A percentile compares a stretch with the other conserved stretches of the same genome.
phyloP scores from a whole-genome alignment of 352 stramenopile genomes.

The Pythium vanterpoolii region DNA sequence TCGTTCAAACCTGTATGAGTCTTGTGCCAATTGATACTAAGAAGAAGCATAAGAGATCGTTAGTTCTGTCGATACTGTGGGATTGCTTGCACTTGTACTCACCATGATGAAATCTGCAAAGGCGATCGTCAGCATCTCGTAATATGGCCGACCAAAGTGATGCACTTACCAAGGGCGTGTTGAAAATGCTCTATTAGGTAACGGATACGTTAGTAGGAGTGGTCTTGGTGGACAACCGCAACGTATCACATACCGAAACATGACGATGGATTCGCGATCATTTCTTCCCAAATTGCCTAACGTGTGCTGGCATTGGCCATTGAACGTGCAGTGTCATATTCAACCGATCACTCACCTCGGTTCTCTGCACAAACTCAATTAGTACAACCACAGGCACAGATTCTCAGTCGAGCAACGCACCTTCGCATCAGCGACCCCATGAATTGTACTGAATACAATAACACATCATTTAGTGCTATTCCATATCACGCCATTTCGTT shows the following conservation, averaged over 20 bases:
- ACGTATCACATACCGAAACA: slow-evolving; percentile 54
- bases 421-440: slow-evolving; percentile 58
- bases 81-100: neutral
- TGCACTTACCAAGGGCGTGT: slow-evolving; percentile 51
- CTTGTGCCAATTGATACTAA: slow-evolving; percentile 83
- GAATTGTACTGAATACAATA: slow-evolving; percentile 47
- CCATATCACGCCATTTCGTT: neutral
- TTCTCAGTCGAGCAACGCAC: slow-evolving; percentile 13
- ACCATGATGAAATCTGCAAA: slow-evolving; percentile 74
- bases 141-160: neutral
- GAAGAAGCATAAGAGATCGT: neutral
- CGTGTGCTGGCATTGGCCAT: neutral
- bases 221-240: neutral
- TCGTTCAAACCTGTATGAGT: slow-evolving; percentile 59
- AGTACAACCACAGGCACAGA: neutral
- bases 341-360: slow-evolving; percentile 7
- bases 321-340: neutral
- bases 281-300: slow-evolving; percentile 86
- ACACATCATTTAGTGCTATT: neutral
- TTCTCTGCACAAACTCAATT: slow-evolving; percentile 19
- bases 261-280: slow-evolving; percentile 79
- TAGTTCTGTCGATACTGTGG: neutral
- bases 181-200: slow-evolving; percentile 60
- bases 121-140: neutral
- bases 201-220: neutral